Conservation (phyloP, 1,284 basidiomycete genomes). For the Ganoderma sinense region DNA sequence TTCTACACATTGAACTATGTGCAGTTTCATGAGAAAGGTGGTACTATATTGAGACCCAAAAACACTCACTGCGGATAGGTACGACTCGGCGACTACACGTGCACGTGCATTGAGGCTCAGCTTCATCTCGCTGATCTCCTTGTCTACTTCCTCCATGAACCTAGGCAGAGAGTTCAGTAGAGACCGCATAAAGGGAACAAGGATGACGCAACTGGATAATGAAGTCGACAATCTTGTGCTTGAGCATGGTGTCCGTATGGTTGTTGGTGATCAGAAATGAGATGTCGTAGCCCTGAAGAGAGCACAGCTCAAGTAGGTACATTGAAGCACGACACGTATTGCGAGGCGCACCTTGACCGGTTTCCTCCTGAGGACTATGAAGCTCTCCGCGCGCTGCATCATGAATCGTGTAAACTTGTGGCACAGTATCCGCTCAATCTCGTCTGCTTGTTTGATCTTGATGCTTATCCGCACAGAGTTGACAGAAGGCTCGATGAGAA, state of each 20-base stretch:
- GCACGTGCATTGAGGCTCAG: slow-evolving; percentile 94
- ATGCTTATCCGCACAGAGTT: slow-evolving; percentile 98
- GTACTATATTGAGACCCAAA: neutral
- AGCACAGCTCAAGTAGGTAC: slow-evolving; percentile 7
- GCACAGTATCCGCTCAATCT: slow-evolving; percentile 96
- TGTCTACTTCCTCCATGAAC: slow-evolving; percentile 98
- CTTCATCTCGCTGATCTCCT: slow-evolving; percentile 92
- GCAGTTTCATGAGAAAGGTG: neutral
- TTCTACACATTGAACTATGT: slow-evolving; percentile 35
- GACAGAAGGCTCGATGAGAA: slow-evolving; percentile 95
- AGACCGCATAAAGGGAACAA: neutral
- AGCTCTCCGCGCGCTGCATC: slow-evolving; percentile 98
- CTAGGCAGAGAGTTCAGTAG: slow-evolving; percentile 44
- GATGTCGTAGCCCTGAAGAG: slow-evolving; percentile 91
- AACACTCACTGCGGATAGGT: slow-evolving; percentile 73
- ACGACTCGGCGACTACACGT: slow-evolving; percentile 95
- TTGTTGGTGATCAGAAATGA: slow-evolving; percentile 98
- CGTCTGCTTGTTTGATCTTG: slow-evolving; percentile 99
- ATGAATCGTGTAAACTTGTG: slow-evolving; percentile 99
- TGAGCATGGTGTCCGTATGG: slow-evolving; percentile 97
- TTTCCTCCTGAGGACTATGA: slow-evolving; percentile 94
- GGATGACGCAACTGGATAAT: slow-evolving; percentile 86
- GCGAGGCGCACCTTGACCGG: slow-evolving; percentile 77
- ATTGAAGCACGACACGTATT: neutral
- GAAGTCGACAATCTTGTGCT: slow-evolving; percentile 99